Conservation (phyloP, 306 rosid genomes). For the Medicago lupulina region DNA sequence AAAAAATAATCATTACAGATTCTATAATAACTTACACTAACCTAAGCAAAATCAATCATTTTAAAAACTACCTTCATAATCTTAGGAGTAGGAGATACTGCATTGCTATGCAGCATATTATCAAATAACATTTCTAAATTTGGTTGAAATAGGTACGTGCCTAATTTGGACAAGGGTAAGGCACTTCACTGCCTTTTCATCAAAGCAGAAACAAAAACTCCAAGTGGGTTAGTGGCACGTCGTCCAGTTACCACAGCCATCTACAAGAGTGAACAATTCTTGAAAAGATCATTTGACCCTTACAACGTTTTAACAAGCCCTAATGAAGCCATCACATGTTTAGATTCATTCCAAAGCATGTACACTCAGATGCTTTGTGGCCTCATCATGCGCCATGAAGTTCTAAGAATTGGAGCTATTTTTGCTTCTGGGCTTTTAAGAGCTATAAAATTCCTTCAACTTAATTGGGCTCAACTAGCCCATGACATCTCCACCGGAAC, state of each 20-base stretch:
- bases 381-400: conserved; percentile 74
- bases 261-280: conserved; percentile 84
- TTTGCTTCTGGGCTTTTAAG: conserved; percentile 93
- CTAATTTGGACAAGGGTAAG: conserved; percentile 85
- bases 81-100: no score
- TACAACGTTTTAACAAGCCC: conserved; percentile 90
- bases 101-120: no score
- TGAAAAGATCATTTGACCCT: conserved; percentile 78
- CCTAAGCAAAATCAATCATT: no score
- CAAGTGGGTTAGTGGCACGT: conserved; percentile 82
- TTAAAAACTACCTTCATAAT: no score
- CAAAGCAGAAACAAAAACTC: conserved; percentile 78
- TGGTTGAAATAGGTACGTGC: conserved; percentile 57
- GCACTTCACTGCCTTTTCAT: conserved; percentile 80
- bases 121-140: not conserved
- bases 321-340: conserved; percentile 70
- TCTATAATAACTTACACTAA: no score
- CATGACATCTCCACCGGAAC: conserved; percentile 69
- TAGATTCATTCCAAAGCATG: conserved; percentile 89
- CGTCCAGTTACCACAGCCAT: conserved; percentile 88
- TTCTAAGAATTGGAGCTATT: conserved; percentile 84
- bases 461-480: conserved; percentile 65
- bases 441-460: conserved; percentile 84
- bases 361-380: conserved; percentile 95
- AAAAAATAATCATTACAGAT: no score